Conservation (phyloP, 176 grass and related monocot species). For the Miscanthus lutarioriparius region DNA sequence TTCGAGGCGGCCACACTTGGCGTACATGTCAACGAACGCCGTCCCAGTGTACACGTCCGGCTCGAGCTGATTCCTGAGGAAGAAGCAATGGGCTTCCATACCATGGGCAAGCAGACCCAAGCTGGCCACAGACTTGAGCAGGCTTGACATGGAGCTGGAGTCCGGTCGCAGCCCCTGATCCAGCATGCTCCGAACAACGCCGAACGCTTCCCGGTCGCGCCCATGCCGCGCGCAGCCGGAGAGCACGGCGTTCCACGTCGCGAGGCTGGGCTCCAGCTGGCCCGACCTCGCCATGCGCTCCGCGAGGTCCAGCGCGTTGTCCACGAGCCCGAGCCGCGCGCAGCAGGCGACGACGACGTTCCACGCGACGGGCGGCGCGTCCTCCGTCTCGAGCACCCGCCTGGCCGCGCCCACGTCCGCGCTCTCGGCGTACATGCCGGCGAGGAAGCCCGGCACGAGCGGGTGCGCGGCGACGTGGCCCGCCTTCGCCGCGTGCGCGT, state of each 20-base stretch:
- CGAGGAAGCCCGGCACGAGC: constrained; percentile 75
- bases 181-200: constrained; percentile 44
- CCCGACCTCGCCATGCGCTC: constrained; percentile 47
- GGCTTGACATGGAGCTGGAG: constrained; percentile 56
- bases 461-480: constrained; percentile 27
- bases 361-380: constrained; percentile 53
- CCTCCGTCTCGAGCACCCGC: constrained; percentile 49
- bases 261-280: constrained; percentile 43
- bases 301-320: constrained; percentile 65
- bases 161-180: constrained; percentile 47
- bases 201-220: constrained; percentile 43
- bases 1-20: constrained; percentile 60
- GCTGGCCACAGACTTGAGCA: constrained; percentile 63
- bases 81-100: constrained; percentile 64
- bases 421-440: constrained; percentile 88
- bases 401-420: constrained; percentile 46
- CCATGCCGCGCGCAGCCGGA: constrained; percentile 69
- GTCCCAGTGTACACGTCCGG: constrained; percentile 60
- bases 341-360: constrained; percentile 76
- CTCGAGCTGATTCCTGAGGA: constrained; percentile 47
- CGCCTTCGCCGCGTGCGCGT: constrained; percentile 52
- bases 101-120: constrained; percentile 44
- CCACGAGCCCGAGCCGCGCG: constrained; percentile 61
- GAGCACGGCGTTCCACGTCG: constrained; percentile 78
- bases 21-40: constrained; percentile 72